Base-by-base conservation (phyloP, 768 basidiomycete species). In the Cystobasidium tubakii region DNA sequence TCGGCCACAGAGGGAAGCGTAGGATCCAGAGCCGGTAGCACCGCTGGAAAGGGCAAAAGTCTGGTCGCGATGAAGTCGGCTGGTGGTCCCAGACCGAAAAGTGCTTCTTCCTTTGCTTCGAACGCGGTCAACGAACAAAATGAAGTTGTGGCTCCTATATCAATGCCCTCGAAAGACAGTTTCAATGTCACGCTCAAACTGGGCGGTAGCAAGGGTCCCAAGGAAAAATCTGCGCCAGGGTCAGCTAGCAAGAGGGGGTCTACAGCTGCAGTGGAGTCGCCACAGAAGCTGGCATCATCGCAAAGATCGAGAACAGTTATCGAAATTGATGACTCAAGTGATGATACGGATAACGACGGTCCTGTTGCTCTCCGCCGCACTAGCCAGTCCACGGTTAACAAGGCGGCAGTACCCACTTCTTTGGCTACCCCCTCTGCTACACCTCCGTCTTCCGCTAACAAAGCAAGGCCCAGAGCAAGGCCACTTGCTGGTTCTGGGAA, bases 301-400 rank as follows among this genome's bases (percentile, higher is more conserved):
- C 12, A 50, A 21, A 3, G 3, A n/a, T 9, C 46, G 3, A 15
- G 46, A 12, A 50, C 46, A 29, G 27, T 60, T 29, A 65, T 65
- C 63, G 63, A 65, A 23, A 65, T 65, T 23, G 34, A 39, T 15
- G 63, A 65, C 25, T 42, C 36, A n/a, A 65, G 63, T 27, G 57
- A 60, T 34, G 46, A 50, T 50, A 50, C 46, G 21, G 46, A 50
- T 19, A 21, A 50, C 3, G 46, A 50, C 10, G 46, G 3, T 50
- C 15, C 12, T 3, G 3, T 50, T 17, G 4, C 42, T 42, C 42
- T 42, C n/a, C 46, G 21, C n/a, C 12, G 21, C 7, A n/a, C 10
- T 39, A 39, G n/a, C 21, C 10, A 3, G 10, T 50, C 21, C 12
- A n/a, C 46, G 15, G 46, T 50, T n/a, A 50, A 50, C 3, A 50